A percentile compares a stretch with the other conserved stretches of the same genome.
Conservation (phyloP, 129 eudicot genomes). For the Ambrosia trifida region DNA sequence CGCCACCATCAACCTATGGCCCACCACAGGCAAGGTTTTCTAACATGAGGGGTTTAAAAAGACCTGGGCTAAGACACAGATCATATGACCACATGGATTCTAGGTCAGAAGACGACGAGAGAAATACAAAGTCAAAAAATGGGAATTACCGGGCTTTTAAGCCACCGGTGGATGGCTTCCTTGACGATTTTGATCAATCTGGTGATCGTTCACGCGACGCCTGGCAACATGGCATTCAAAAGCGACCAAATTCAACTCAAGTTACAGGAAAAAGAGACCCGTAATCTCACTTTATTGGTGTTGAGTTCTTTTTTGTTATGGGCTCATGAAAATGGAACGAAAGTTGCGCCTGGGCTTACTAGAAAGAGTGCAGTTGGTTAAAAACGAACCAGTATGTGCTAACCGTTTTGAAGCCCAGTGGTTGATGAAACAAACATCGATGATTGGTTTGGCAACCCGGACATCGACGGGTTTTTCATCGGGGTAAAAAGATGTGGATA, state of each 20-base stretch:
- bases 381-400: slow-evolving; percentile 2
- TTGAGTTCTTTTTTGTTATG: slow-evolving; percentile 8
- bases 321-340: not conserved
- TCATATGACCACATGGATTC: slow-evolving; percentile 70
- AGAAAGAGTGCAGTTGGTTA: slow-evolving; percentile 15
- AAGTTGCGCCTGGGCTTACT: slow-evolving; percentile 7
- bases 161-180: slow-evolving; percentile 46
- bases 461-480: slow-evolving; percentile 4
- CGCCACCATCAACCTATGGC: slow-evolving; percentile 1
- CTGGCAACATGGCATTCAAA: slow-evolving; percentile 76
- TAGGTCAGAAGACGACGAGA: slow-evolving; percentile 76
- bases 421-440: slow-evolving; percentile 1
- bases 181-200: slow-evolving; percentile 61
- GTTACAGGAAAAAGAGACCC: slow-evolving; percentile 61
- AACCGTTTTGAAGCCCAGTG: slow-evolving; percentile 16
- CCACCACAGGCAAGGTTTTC: slow-evolving; percentile 50
- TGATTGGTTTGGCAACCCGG: not conserved
- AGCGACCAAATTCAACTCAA: slow-evolving; percentile 52
- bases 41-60: slow-evolving; percentile 56
- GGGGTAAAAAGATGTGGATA: slow-evolving; percentile 19
- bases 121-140: slow-evolving; percentile 59
- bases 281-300: slow-evolving; percentile 18
- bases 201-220: slow-evolving; percentile 56
- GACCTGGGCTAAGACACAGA: slow-evolving; percentile 69
- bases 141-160: slow-evolving; percentile 55